Conservation (phyloP, 2,329 filamentous ascomycete species). For the Xylariaceae sp. region DNA sequence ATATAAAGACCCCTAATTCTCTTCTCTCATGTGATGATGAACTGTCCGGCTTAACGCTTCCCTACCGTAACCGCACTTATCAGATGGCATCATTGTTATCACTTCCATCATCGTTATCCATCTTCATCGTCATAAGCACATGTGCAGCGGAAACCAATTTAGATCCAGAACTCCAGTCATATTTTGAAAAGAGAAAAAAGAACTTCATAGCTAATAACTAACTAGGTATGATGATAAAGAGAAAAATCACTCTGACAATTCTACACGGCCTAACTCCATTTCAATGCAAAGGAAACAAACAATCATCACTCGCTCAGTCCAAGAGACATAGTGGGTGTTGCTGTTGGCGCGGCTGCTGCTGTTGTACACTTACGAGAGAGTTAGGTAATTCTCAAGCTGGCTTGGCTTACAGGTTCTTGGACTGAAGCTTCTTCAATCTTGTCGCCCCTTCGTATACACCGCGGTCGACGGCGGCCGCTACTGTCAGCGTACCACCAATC, state of each 20-base stretch:
- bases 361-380: constrained; percentile 19
- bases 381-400: not conserved
- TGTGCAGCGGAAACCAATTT: not conserved
- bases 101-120: not conserved
- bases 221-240: not conserved
- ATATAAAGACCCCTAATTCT: no score
- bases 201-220: not conserved
- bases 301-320: no score
- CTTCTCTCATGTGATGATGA: no score
- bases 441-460: constrained; percentile 83
- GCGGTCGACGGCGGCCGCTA: constrained; percentile 88
- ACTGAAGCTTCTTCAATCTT: constrained; percentile 78
- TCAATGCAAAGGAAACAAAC: constrained; percentile 10
- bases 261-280: constrained; percentile 17
- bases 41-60: no score
- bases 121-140: not conserved
- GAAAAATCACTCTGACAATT: constrained; percentile 3
- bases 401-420: constrained; percentile 50
- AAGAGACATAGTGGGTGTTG: no score
- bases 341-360: not conserved
- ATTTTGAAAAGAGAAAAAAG: not conserved
- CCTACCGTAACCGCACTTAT: no score
- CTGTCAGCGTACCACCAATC: constrained; percentile 89
- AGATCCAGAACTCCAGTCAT: not conserved
- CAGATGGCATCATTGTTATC: not conserved